Evolutionary conservation across 345 rosid genomes (phyloP).

Genomic region (Citrus cavaleriei): DNA sequence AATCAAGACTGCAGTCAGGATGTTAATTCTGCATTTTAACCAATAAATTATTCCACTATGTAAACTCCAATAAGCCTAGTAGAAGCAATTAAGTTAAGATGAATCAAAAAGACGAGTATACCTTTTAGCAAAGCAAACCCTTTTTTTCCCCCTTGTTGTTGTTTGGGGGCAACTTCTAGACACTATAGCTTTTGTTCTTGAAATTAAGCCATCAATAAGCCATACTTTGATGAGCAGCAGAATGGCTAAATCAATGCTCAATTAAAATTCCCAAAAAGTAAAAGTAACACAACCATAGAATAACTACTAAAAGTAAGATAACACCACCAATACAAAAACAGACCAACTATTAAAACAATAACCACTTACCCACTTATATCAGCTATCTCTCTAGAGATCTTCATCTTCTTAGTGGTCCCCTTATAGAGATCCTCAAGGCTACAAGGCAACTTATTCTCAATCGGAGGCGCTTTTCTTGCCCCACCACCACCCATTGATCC

Average conservation of each 20-base stretch:
- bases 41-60: not conserved
- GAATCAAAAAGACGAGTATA: not conserved
- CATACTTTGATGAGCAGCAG: not conserved
- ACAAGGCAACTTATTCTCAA: slow-evolving; percentile 49
- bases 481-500: slow-evolving; percentile 42
- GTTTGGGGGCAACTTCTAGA: no score
- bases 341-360: not conserved
- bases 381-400: slow-evolving; percentile 49
- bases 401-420: slow-evolving; percentile 65
- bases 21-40: not conserved
- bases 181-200: no score
- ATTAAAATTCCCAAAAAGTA: not conserved
- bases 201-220: not conserved
- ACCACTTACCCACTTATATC: slow-evolving; percentile 47
- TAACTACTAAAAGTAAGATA: not conserved
- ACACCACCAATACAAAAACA: not conserved
- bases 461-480: slow-evolving; percentile 47
- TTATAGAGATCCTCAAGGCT: slow-evolving; percentile 60
- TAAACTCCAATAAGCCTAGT: not conserved
- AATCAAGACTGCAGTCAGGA: not conserved
- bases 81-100: not conserved
- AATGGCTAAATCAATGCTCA: not conserved
- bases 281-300: not conserved
- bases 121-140: not conserved
- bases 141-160: not conserved